Evolutionary conservation across 2,329 filamentous ascomycete genomes (phyloP), one percentile per base, ranked within the genome.

Genomic region (Fusarium sp.): DNA sequence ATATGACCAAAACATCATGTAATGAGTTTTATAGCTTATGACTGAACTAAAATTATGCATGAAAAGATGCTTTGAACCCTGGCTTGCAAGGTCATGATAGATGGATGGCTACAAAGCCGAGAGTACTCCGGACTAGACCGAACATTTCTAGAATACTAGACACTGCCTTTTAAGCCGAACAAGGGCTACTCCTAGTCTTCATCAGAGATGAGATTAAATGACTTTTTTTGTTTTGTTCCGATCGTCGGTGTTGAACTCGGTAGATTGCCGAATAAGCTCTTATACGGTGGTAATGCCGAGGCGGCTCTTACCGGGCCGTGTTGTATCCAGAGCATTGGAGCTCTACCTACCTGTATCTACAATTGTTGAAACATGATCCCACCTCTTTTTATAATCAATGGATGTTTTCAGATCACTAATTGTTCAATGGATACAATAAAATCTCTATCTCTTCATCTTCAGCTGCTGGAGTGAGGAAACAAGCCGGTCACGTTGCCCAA

Each of bases 291-390:
- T 32, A 57, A 49, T 54, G 49, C 59, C 59, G 64, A 60, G 44
- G 46, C 49, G 67, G 68, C 32, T 71, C 41, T 46, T 37, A 41
- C 46, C 38, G 56, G 49, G 23, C 63, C 41, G 42, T 40, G 32
- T 40, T 41, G 33, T 56, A 52, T 30, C 26, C 40, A 45, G 23
- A 52, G 33, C 26, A 27, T 48, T 60, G 38, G 9, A 56, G 33
- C 30, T 33, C 7, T 41, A 23, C 23, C 5, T 23, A 23, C 23
- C 23, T 23, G 23, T 26, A n/a, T 6, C 32, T 52, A 11, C 46
- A 14, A 30, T 13, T 57, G 18, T 30, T 23, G 23, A 23, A 12
- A 56, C 14, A 7, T 5, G 12, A 8, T 53, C 23, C 38, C 10
- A 11, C n/a, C 23, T 30, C 12, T 30, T 30, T 11, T 30, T 30